Evolutionary conservation across 2,329 filamentous ascomycete species (phyloP).

Genomic region (Alternaria alternata): DNA sequence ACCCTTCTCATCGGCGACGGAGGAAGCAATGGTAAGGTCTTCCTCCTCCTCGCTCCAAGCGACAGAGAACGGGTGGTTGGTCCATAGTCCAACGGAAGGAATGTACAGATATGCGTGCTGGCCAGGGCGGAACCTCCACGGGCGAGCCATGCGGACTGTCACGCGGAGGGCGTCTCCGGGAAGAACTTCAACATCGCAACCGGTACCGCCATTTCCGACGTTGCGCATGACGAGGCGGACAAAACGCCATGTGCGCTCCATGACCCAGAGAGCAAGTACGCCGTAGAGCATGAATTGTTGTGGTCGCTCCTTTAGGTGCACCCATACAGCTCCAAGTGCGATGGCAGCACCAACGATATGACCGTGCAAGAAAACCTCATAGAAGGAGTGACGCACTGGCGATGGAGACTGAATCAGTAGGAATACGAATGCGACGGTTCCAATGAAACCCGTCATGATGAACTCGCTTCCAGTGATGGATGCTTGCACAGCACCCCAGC

Average conservation of each 20-base stretch:
- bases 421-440: slow-evolving; percentile 66
- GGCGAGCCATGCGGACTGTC: slow-evolving; percentile 76
- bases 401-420: slow-evolving; percentile 75
- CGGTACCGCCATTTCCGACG: slow-evolving; percentile 70
- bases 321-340: slow-evolving; percentile 70
- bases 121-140: slow-evolving; percentile 78
- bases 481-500: slow-evolving; percentile 59
- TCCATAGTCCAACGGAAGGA: slow-evolving; percentile 74
- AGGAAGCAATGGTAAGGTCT: slow-evolving; percentile 39
- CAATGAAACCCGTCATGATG: slow-evolving; percentile 70
- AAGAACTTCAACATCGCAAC: slow-evolving; percentile 75
- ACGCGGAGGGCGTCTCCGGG: slow-evolving; percentile 78
- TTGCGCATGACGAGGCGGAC: slow-evolving; percentile 71
- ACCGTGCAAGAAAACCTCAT: slow-evolving; percentile 77
- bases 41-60: slow-evolving; percentile 76
- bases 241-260: slow-evolving; percentile 69
- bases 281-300: slow-evolving; percentile 69
- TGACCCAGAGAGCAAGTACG: slow-evolving; percentile 71
- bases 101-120: slow-evolving; percentile 84
- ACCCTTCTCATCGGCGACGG: slow-evolving; percentile 53
- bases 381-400: slow-evolving; percentile 77
- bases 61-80: slow-evolving; percentile 81
- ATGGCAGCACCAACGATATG: slow-evolving; percentile 72
- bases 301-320: slow-evolving; percentile 65
- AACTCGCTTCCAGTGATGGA: slow-evolving; percentile 56